Percentiles rank a stretch among this genome's conserved stretches.
These are phyloP conservation scores for Powellomyces hirtus DNA, from an alignment of 192 early-diverging fungal species.

Conservation along the genomic window DNA sequence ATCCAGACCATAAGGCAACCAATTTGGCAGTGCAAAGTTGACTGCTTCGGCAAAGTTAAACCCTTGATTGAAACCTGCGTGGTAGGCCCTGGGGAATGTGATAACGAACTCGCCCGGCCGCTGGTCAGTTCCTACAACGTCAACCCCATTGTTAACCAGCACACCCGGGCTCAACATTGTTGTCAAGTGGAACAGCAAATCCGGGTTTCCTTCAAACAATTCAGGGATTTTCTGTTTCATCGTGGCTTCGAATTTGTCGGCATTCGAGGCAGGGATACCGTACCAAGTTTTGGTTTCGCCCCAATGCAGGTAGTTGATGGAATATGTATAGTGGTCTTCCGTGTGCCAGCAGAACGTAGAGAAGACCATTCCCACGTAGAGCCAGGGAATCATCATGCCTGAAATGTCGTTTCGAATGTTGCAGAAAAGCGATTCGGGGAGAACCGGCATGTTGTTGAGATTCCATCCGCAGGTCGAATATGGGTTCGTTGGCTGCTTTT, in stretches of 20 bases:
- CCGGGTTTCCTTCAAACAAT: slow-evolving; percentile 85
- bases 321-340: slow-evolving; percentile 96
- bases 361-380: slow-evolving; percentile 95
- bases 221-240: slow-evolving; percentile 81
- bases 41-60: slow-evolving; percentile 97
- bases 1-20: slow-evolving; percentile 78
- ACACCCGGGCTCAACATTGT: slow-evolving; percentile 84
- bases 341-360: slow-evolving; percentile 98
- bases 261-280: slow-evolving; percentile 80
- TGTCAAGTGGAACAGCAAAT: slow-evolving; percentile 90
- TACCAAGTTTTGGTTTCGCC: slow-evolving; percentile 99
- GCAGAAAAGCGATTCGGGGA: slow-evolving; percentile 78
- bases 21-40: slow-evolving; percentile 93
- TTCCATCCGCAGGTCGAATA: slow-evolving; percentile 82
- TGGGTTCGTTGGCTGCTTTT: slow-evolving; percentile 60
- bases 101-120: slow-evolving; percentile 90
- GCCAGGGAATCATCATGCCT: slow-evolving; percentile 97
- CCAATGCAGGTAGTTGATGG: slow-evolving; percentile 92
- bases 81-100: slow-evolving; percentile 93
- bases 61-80: slow-evolving; percentile 97
- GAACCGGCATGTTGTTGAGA: slow-evolving; percentile 80
- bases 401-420: slow-evolving; percentile 91
- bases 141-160: slow-evolving; percentile 69
- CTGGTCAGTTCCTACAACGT: slow-evolving; percentile 79
- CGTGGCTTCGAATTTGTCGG: slow-evolving; percentile 77